Evolutionary conservation across 106 monocot genomes (phyloP), one percentile per base, ranked within the genome.

Genomic region (Cymbidium sinense): DNA sequence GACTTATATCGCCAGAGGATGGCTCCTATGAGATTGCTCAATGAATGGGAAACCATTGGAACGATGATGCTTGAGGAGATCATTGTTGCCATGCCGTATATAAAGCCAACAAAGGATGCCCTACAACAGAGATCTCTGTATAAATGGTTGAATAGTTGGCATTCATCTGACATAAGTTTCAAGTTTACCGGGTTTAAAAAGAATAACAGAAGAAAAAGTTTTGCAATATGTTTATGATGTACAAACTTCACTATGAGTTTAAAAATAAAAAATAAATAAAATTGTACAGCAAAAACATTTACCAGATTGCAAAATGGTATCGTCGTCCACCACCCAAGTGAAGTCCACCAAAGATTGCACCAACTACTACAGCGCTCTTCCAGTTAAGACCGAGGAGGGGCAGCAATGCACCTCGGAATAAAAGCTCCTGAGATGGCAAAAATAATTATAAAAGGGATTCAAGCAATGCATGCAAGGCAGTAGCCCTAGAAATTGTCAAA

Each of bases 71-170:
- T 96, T 31, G 96, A 91, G 28, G 94, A 96, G 75, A 70, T 31
- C 43, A 94, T 64, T 41, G 96, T 84, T n/a, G 93, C 86, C 77
- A 85, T 41, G 35, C 96, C 96, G 89, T 96, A 96, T 13, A 77
- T 77, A 70, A 96, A 90, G 25, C 96, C 96, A 31, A 96, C 96
- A 83, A 96, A 88, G 12, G 94, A 88, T 37, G 96, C 91, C 96
- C 96, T 96, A 87, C 73, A 81, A 75, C 31, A 50, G 5, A 41
- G 12, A 19, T 7, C 33, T 76, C 18, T 44, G 17, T 43, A 34
- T 33, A 52, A 73, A 18, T 47, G 1, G 30, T 8, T 28, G 17
- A 50, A 29, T 43, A 1, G 7, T 52, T 52, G 52, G n/a, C 15
- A 43, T 71, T 31, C 29, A 21, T 62, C 20, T 28, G 18, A 20